Evolutionary conservation across 805 yeast species (phyloP).

Genomic region (Ascoidea rubescens): DNA sequence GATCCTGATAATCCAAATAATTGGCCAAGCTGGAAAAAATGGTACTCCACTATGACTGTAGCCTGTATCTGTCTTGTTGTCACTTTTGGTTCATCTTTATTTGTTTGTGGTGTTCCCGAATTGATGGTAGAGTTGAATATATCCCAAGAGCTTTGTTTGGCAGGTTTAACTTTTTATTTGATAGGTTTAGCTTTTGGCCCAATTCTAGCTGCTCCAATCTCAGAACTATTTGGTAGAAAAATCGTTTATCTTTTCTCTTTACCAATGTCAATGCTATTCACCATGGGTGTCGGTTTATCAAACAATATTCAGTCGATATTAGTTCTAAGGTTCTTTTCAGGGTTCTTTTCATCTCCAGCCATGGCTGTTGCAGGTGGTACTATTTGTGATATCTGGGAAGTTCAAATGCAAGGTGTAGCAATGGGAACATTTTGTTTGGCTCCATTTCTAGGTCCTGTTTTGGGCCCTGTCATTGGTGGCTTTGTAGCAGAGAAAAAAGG

Average conservation of each 20-base stretch:
- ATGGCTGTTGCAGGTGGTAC: slow-evolving; percentile 81
- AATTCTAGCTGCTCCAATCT: slow-evolving; percentile 55
- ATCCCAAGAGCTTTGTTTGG: slow-evolving; percentile 44
- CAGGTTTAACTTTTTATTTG: slow-evolving; percentile 59
- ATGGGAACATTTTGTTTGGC: slow-evolving; percentile 68
- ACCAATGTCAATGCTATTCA: slow-evolving; percentile 56
- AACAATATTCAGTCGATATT: slow-evolving; percentile 45
- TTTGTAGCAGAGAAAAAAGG: slow-evolving; percentile 49
- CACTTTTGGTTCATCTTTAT: slow-evolving; percentile 64
- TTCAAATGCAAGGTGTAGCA: slow-evolving; percentile 54
- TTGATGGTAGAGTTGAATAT: slow-evolving; percentile 32
- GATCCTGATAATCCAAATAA: slow-evolving; percentile 56
- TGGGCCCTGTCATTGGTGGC: slow-evolving; percentile 66
- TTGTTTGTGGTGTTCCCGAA: slow-evolving; percentile 49
- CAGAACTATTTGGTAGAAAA: slow-evolving; percentile 57
- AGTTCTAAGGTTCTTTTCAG: slow-evolving; percentile 61
- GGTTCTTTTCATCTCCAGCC: slow-evolving; percentile 69
- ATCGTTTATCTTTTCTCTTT: slow-evolving; percentile 43
- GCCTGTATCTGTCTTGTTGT: slow-evolving; percentile 56
- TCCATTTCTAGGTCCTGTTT: slow-evolving; percentile 69
- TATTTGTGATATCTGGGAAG: slow-evolving; percentile 61
- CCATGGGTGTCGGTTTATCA: slow-evolving; percentile 61
- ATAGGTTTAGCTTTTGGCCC: slow-evolving; percentile 66
- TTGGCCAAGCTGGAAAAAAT: slow-evolving; percentile 51
- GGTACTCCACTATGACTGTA: slow-evolving; percentile 51